Conservation (phyloP, 257 asterid genomes). For the Mitragyna speciosa region DNA sequence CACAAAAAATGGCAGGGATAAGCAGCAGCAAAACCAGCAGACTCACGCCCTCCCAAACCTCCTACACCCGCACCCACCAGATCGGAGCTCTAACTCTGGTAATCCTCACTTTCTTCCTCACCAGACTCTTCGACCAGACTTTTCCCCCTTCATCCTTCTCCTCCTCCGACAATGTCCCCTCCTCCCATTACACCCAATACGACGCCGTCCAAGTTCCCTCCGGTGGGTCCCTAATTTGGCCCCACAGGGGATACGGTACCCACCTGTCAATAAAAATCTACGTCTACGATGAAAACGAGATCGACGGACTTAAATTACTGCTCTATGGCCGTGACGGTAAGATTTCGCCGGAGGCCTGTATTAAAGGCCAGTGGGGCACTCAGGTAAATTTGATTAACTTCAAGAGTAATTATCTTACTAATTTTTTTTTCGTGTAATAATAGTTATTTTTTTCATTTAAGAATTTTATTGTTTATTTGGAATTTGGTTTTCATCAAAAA, state of each 20-base stretch:
- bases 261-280: constrained; percentile 69
- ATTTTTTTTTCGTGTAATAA: too few species aligned
- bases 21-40: constrained; percentile 21
- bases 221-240: constrained; percentile 38
- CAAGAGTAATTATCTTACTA: neutral
- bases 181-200: constrained; percentile 6
- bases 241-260: constrained; percentile 45
- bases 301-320: constrained; percentile 68
- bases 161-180: neutral
- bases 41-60: constrained; percentile 30
- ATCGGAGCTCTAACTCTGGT: constrained; percentile 74
- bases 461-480: too few species aligned
- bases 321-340: constrained; percentile 77
- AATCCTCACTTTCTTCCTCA: constrained; percentile 70
- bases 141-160: constrained; percentile 32
- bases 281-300: constrained; percentile 78
- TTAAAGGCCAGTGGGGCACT: constrained; percentile 96
- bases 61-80: constrained; percentile 77
- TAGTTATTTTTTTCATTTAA: too few species aligned
- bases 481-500: too few species aligned
- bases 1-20: constrained; percentile 17
- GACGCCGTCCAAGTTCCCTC: constrained; percentile 31
- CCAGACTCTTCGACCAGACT: constrained; percentile 67
- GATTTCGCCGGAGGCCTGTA: constrained; percentile 64
- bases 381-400: constrained; percentile 49